Base-by-base conservation (phyloP, 345 rosid genomes). In the Zanthoxylum bungeanum region DNA sequence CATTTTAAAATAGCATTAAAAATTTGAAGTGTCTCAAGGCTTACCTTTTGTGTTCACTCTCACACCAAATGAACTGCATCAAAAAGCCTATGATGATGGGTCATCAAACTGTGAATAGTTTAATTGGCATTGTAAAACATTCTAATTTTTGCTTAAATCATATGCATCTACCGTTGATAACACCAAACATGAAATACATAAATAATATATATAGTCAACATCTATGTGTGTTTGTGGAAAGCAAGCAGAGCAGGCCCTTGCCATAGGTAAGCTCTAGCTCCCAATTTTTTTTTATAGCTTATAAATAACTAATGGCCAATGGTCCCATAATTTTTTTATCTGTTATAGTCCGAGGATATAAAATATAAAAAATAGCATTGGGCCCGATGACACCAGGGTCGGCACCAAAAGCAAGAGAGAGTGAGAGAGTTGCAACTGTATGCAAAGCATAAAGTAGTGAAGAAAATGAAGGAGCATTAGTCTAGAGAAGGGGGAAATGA, bases 381-480 rank as follows among this genome's bases (percentile, higher is more conserved):
- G n/a, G n/a, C n/a, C n/a, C n/a, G n/a, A n/a, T n/a, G n/a, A n/a
- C n/a, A n/a, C n/a, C n/a, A n/a, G n/a, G n/a, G n/a, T n/a, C n/a
- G n/a, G n/a, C n/a, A n/a, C n/a, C n/a, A n/a, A n/a, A n/a, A n/a
- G n/a, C n/a, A n/a, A n/a, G n/a, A n/a, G n/a, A n/a, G 72, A 66
- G 28, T 47, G 22, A 27, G 60, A 51, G 5, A 4, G 31, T 55
- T 74, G n/a, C 70, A 8, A 65, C 80, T 78, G 73, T 78, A 56
- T 64, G 52, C 40, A 83, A 80, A 80, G 82, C 79, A 74, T 53
- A 76, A 76, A 76, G 68, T 24, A 16, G 56, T 31, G 69, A 40
- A 78, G 75, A 70, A 74, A 76, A 71, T 52, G 60, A 79, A 50
- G 70, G 50, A 69, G 73, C 76, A 75, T 67, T 66, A 60, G 67